Evolutionary conservation across 225 moss, liverwort and hornwort genomes (phyloP), one percentile per base, ranked within the genome.

Genomic region (Marchantia paleacea): DNA sequence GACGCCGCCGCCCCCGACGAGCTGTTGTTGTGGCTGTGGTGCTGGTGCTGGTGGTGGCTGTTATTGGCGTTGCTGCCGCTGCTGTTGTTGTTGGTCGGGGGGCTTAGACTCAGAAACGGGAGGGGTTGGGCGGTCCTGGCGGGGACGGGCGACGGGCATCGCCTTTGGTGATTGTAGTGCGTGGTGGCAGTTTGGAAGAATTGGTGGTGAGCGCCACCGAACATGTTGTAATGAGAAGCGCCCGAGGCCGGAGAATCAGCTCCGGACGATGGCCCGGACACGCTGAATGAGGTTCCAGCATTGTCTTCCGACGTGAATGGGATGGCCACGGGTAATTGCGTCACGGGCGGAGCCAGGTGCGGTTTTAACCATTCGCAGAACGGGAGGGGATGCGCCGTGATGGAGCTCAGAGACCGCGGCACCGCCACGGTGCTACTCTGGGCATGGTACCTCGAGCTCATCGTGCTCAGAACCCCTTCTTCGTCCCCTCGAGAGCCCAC

Each of bases 31-130:
- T 5, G 2, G 39, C 5, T 39, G 39, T 39, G 39, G 20, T 64
- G 64, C 57, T 13, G 81, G 78, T 48, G 78, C 79, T 78, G 83
- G 84, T 82, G 85, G 83, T 19, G 64, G 68, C 69, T 78, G 81
- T 78, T 84, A 80, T 53, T 77, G 74, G 6, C 54, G 55, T 8
- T 11, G 77, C 31, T 16, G 29, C 3, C 18, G 58, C 13, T 13
- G 53, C 5, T 29, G 39, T 15, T 29, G 58, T 76, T 76, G 88
- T 81, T 91, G 83, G 87, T 90, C 3, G 93, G 96, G 4, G 96
- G 96, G 82, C 94, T 91, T 67, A 96, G 88, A 85, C 96, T 96
- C 79, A 96, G 89, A 85, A 96, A 96, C 64, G 93, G 93, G 81
- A 92, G 88, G 16, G 80, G 66, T 62, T 83, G 81, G 51, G 51